Evolutionary conservation across 371 early-diverging fungal species (phyloP).

Genomic region (Amoeboaphelidium protococcarum): DNA sequence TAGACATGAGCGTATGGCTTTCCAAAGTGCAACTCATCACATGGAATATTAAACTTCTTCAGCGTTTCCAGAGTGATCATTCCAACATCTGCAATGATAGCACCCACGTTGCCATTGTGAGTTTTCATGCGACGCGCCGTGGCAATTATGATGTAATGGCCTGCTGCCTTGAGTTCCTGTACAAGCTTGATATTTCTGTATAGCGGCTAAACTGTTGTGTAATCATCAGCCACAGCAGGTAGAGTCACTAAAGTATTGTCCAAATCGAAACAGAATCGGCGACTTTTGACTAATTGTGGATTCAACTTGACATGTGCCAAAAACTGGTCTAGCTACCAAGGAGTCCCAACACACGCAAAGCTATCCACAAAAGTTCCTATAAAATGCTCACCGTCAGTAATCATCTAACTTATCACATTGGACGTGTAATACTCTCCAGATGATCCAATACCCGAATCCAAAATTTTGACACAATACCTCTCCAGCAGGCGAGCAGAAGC

Average conservation of each 20-base stretch:
- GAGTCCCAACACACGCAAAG: not conserved
- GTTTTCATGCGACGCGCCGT: conserved; percentile 1
- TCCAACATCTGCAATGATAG: conserved; percentile 1
- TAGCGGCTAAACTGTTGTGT: not conserved
- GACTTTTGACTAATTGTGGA: not conserved
- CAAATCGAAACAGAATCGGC: not conserved
- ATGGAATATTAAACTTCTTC: not conserved
- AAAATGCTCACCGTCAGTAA: not conserved
- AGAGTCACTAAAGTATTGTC: conserved; percentile 1
- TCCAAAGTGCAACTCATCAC: not conserved
- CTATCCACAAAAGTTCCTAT: not conserved
- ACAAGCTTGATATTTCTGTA: conserved; percentile 1
- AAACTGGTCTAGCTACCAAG: not conserved
- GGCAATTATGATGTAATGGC: conserved; percentile 1
- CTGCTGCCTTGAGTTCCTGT: conserved; percentile 1
- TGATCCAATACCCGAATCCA: not conserved
- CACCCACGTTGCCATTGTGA: conserved; percentile 2
- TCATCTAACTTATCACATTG: not conserved
- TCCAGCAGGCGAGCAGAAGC: not conserved
- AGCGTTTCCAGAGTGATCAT: conserved; percentile 1
- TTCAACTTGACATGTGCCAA: not conserved
- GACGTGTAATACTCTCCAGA: not conserved
- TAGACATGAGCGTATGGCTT: conserved; percentile 1
- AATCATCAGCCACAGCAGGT: conserved; percentile 1
- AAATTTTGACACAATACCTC: not conserved